These are phyloP conservation scores for Cyclostephanos tholiformis DNA, from an alignment of 108 stramenopile species.

Conservation along the genomic window DNA sequence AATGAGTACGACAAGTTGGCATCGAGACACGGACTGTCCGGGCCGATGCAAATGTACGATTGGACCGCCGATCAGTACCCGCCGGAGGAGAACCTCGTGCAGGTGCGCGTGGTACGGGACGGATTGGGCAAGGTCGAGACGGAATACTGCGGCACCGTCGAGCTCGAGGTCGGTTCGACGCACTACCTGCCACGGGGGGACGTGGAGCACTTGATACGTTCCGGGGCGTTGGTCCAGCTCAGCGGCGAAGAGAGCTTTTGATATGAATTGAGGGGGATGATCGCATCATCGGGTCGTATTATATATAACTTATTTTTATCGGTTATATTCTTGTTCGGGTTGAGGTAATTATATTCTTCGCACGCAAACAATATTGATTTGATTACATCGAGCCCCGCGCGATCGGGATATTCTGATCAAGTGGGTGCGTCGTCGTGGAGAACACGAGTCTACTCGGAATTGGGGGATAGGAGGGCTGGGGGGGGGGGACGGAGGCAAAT, in stretches of 20 bases:
- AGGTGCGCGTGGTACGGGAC: constrained; percentile 77
- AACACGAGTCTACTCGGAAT: too few relatives aligned
- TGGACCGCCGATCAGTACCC: constrained; percentile 63
- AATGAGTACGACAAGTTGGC: constrained; percentile 70
- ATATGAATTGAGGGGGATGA: too few relatives aligned
- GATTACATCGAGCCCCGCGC: too few relatives aligned
- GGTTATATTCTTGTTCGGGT: too few relatives aligned
- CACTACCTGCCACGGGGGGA: constrained; percentile 89
- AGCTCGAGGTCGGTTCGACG: constrained; percentile 75
- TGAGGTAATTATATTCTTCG: too few relatives aligned
- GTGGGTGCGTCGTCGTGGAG: too few relatives aligned
- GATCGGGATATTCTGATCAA: too few relatives aligned
- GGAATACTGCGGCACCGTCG: constrained; percentile 74
- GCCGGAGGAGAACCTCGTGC: constrained; percentile 73
- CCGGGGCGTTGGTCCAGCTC: constrained; percentile 80
- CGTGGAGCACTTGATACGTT: constrained; percentile 84
- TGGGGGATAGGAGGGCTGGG: too few relatives aligned
- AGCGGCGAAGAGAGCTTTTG: constrained; percentile 73
- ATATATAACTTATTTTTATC: too few relatives aligned
- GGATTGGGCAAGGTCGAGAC: constrained; percentile 75
- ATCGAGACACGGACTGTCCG: constrained; percentile 31
- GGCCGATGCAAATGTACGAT: constrained; percentile 54
- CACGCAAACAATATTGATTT: too few relatives aligned
- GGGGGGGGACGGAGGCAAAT: too few relatives aligned
- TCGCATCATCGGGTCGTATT: too few relatives aligned